A percentile compares a stretch with the other conserved stretches of the same genome.
Conservation (phyloP, 169 alveolate genomes). For the Babesia gibsoni region DNA sequence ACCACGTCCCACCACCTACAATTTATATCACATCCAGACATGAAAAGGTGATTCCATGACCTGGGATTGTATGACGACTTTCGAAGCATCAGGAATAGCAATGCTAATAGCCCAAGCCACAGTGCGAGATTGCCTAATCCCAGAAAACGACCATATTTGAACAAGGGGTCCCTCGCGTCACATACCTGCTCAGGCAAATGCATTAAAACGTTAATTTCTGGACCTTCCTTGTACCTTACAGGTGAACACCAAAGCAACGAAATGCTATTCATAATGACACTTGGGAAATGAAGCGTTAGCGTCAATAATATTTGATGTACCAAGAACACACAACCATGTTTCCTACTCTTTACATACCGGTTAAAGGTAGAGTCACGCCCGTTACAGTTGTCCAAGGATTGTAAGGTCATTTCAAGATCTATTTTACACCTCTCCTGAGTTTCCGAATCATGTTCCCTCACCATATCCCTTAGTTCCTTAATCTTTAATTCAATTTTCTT, state of each 20-base stretch:
- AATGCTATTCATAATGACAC: constrained; percentile 23
- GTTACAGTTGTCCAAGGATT: not conserved
- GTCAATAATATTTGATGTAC: constrained; percentile 30
- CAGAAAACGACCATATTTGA: constrained; percentile 22
- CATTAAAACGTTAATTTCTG: constrained; percentile 20
- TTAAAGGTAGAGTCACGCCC: not conserved
- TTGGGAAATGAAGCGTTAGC: constrained; percentile 39
- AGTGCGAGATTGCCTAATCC: not conserved
- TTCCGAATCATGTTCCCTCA: not conserved
- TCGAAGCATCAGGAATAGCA: not conserved
- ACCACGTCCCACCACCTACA: constrained; percentile 59
- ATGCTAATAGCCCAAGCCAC: not conserved
- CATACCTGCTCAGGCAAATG: constrained; percentile 60
- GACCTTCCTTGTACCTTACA: constrained; percentile 34
- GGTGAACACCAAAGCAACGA: constrained; percentile 55
- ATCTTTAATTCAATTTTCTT: not conserved
- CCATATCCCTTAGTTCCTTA: not conserved
- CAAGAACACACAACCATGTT: constrained; percentile 1
- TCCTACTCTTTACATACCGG: constrained; percentile 1
- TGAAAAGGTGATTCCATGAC: constrained; percentile 50
- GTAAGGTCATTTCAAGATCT: not conserved
- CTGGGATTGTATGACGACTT: constrained; percentile 10
- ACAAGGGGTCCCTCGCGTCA: constrained; percentile 16
- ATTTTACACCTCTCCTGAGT: not conserved
- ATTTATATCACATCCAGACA: constrained; percentile 40